Base-by-base conservation (phyloP, 495 filamentous ascomycete species). In the Penicillium nucicola region DNA sequence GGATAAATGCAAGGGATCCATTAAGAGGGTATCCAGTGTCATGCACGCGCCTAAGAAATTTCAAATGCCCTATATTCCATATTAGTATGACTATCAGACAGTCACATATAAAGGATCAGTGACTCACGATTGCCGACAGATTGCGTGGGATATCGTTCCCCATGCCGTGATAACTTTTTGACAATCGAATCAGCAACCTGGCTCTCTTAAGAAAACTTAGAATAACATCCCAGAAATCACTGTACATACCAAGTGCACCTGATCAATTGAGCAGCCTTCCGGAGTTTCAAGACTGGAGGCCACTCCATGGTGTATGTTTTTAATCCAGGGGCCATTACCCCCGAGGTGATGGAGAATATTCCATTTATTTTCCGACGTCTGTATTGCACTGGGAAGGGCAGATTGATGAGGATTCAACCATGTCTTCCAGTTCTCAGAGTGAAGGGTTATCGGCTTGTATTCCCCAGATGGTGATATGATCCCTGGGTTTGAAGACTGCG, bases 291-390 rank as follows among this genome's bases (percentile, higher is more conserved):
- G 70, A 1, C 66, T 73, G 33, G 43, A 48, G 14, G 18, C 20
- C 62, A 59, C 9, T 68, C 60, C 19, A 69, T 62, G 70, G 43
- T 73, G 68, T 13, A 69, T 46, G 47, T 79, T 82, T 55, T 79
- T 70, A 37, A 84, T 66, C 81, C 80, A 84, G 9, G 81, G 81
- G 1, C 81, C 77, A 60, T 80, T 80, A 5, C 81, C 80, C 9
- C 81, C 81, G 5, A 82, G 62, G 57, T 84, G 77, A 46, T 82
- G 74, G 18, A 80, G 64, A 37, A 83, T 55, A 55, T 82, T 77
- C 81, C 81, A 84, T 50, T 41, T 50, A 50, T 52, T 45, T 13
- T 0, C 31, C 8, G 19, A 19, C 1, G 12, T 1, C 13, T 45
- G 42, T 4, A 20, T 18, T 9, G 25, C 4, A 9, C 22, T n/a